Conservation (phyloP, 2,329 filamentous ascomycete genomes). For the Nothophaeocryptopus gaeumannii region DNA sequence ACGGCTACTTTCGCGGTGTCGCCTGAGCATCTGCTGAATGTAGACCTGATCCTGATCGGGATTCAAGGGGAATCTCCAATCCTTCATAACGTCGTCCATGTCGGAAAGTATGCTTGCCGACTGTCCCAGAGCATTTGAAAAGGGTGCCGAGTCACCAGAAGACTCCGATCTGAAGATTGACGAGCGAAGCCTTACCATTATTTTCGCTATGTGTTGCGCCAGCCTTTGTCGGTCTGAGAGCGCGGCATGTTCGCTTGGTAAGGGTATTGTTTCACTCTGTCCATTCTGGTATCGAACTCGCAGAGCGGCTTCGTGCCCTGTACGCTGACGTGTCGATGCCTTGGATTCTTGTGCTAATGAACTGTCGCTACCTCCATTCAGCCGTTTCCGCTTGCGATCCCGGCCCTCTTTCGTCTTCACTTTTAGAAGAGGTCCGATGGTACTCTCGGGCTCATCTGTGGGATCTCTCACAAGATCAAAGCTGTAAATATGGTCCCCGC, state of each 20-base stretch:
- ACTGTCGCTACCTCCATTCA: conserved; percentile 42
- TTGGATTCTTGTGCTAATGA: conserved; percentile 35
- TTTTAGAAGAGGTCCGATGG: conserved; percentile 3
- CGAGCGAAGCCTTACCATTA: conserved; percentile 53
- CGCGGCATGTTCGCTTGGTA: conserved; percentile 33
- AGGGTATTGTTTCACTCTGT: conserved; percentile 57
- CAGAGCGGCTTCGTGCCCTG: conserved; percentile 49
- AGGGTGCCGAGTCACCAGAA: conserved; percentile 29
- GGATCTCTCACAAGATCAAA: conserved; percentile 60
- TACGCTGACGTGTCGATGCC: conserved; percentile 48
- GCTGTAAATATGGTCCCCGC: conserved; percentile 57
- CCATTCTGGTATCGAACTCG: conserved; percentile 60
- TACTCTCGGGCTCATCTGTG: conserved; percentile 40
- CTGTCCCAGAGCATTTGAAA: conserved; percentile 33
- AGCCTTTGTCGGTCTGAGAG: conserved; percentile 53
- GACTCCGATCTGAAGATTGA: conserved; percentile 52
- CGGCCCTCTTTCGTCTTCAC: conserved; percentile 22
- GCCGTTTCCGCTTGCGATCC: conserved; percentile 59
- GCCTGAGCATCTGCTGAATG: conserved; percentile 56
- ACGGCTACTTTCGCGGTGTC: conserved; percentile 54
- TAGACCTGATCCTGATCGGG: conserved; percentile 52
- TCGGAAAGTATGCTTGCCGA: conserved; percentile 48
- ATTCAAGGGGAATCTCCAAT: conserved; percentile 60
- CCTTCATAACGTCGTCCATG: conserved; percentile 53
- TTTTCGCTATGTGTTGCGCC: conserved; percentile 56